A percentile compares a stretch with the other conserved stretches of the same genome.
phyloP scores from a whole-genome alignment of 2,329 filamentous ascomycete genomes.

The Botryotinia globosa region DNA sequence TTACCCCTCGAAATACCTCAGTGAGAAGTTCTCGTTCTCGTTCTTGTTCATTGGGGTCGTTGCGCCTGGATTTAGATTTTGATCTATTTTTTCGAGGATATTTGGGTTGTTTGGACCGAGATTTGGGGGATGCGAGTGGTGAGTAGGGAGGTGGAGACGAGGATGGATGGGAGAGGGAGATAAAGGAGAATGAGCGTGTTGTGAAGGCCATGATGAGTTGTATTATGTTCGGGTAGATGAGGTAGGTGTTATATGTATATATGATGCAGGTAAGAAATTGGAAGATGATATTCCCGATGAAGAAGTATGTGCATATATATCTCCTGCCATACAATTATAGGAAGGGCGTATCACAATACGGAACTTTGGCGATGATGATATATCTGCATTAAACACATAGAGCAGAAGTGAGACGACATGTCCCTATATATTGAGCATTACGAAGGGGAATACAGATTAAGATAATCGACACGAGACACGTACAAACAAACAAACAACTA shows the following conservation, averaged over 20 bases:
- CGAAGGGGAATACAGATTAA: background rate
- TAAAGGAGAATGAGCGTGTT: background rate
- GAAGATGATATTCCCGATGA: background rate
- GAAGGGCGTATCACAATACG: background rate
- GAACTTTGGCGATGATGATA: background rate
- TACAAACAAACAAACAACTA: background rate
- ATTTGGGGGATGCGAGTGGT: background rate
- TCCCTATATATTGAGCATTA: background rate
- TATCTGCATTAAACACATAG: background rate
- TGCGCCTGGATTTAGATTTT: background rate
- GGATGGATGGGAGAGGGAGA: background rate
- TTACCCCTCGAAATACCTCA: rapidly evolving
- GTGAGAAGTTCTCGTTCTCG: background rate
- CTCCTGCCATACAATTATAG: rapidly evolving
- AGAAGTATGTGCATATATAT: background rate
- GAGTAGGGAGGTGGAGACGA: background rate
- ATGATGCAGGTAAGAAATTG: background rate
- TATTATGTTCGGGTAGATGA: background rate
- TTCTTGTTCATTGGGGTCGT: background rate
- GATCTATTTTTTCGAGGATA: background rate
- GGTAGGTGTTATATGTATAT: background rate
- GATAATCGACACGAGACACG: background rate
- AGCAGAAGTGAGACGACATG: background rate
- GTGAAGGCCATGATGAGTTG: background rate
- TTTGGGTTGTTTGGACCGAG: background rate